These are phyloP conservation scores for Aspergillus sp. DNA, from an alignment of 2,329 filamentous ascomycete genomes.

Conservation along the genomic window DNA sequence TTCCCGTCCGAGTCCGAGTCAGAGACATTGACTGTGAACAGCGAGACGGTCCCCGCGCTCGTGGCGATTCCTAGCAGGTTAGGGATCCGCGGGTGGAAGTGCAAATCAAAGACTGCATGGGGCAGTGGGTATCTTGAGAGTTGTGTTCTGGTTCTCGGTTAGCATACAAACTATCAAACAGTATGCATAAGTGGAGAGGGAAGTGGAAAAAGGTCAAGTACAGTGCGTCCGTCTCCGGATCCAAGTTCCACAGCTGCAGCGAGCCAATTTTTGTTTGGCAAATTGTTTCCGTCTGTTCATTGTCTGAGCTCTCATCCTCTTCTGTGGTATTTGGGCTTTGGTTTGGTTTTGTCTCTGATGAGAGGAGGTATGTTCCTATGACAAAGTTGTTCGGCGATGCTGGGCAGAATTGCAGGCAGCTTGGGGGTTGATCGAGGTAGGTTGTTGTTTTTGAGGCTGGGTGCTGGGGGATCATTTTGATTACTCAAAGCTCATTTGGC, in stretches of 20 bases:
- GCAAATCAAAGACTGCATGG: slow-evolving; percentile 81
- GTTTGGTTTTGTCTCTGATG: slow-evolving; percentile 31
- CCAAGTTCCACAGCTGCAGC: slow-evolving; percentile 67
- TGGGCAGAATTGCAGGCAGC: slow-evolving; percentile 51
- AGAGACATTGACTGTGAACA: slow-evolving; percentile 39
- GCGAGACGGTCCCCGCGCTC: slow-evolving; percentile 62
- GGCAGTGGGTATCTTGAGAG: slow-evolving; percentile 66
- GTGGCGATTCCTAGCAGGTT: slow-evolving; percentile 74
- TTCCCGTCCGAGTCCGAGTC: neutral
- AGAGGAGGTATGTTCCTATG: slow-evolving; percentile 81
- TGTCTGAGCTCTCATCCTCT: neutral
- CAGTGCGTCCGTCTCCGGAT: slow-evolving; percentile 35
- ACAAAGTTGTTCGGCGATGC: slow-evolving; percentile 67
- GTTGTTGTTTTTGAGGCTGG: slow-evolving; percentile 39
- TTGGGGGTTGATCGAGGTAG: slow-evolving; percentile 49
- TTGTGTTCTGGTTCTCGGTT: slow-evolving; percentile 50
- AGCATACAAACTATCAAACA: neutral
- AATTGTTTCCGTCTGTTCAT: slow-evolving; percentile 17
- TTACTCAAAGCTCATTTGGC: neutral
- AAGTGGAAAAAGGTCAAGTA: slow-evolving; percentile 17
- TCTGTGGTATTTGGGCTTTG: slow-evolving; percentile 28
- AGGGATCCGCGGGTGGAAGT: slow-evolving; percentile 68
- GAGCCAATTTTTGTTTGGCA: slow-evolving; percentile 73
- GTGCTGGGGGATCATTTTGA: slow-evolving; percentile 27
- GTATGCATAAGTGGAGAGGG: neutral